Evolutionary conservation across 2,329 filamentous ascomycete species (phyloP).

Genomic region (Paecilomyces sp.): DNA sequence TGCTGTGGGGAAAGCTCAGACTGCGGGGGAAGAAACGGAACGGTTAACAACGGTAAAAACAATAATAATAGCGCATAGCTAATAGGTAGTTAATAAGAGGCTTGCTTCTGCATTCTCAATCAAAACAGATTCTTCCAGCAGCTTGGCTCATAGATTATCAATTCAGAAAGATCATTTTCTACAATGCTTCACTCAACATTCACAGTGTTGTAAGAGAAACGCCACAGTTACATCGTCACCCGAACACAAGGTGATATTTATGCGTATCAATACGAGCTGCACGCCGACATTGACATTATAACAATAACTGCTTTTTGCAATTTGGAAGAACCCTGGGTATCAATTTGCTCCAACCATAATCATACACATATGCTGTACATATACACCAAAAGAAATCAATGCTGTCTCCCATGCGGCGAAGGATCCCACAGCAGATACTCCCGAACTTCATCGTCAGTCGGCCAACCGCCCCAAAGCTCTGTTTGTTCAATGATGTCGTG

Average conservation of each 20-base stretch:
- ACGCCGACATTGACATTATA: not conserved
- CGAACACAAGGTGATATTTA: not conserved
- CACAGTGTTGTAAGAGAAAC: too few species aligned
- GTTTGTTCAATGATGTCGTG: constrained; percentile 29
- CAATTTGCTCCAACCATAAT: not conserved
- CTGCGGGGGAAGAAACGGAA: not conserved
- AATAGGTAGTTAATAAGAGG: not conserved
- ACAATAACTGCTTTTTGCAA: not conserved
- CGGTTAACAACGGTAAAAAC: not conserved
- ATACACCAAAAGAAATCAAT: not conserved
- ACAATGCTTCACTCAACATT: not conserved
- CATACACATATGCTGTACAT: constrained; percentile 7
- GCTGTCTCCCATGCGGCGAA: not conserved
- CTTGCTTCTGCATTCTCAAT: too few species aligned
- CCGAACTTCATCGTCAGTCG: constrained; percentile 32
- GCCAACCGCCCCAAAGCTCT: constrained; percentile 32
- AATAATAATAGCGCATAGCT: not conserved
- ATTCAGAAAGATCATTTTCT: not conserved
- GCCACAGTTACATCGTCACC: not conserved
- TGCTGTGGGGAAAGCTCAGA: not conserved
- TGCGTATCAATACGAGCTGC: not conserved
- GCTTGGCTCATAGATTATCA: not conserved
- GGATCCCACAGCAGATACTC: constrained; percentile 21
- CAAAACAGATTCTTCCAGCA: too few species aligned
- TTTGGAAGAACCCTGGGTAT: not conserved